Percentiles rank a stretch among this genome's conserved stretches.
Evolutionary conservation across 345 rosid species (phyloP).

Genomic region (Cardiospermum halicacabum): DNA sequence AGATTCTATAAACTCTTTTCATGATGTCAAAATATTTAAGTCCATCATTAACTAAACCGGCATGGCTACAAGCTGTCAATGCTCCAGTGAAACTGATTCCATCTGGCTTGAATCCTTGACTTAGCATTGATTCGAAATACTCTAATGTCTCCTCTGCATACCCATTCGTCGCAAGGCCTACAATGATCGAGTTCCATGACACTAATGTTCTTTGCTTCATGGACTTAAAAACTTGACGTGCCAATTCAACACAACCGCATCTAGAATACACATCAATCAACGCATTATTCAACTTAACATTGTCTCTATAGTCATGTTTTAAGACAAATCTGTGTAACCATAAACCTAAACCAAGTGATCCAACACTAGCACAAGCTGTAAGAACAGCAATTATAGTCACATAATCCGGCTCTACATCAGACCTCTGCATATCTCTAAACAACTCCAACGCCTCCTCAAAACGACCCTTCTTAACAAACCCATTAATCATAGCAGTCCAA

Average conservation of each 20-base stretch:
- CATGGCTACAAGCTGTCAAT: conserved; percentile 68
- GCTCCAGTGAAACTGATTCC: conserved; percentile 70
- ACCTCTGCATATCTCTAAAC: conserved; percentile 63
- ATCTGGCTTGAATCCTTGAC: conserved; percentile 55
- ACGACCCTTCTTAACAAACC: conserved; percentile 48
- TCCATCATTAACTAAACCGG: conserved; percentile 67
- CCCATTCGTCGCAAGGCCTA: conserved; percentile 62
- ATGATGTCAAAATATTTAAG: conserved; percentile 44
- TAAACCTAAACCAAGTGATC: conserved; percentile 49
- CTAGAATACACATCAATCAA: conserved; percentile 71
- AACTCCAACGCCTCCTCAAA: conserved; percentile 48
- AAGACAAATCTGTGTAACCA: conserved; percentile 50
- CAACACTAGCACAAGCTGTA: conserved; percentile 55
- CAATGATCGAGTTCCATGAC: conserved; percentile 75
- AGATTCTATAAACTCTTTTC: conserved; percentile 41
- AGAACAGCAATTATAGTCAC: conserved; percentile 57
- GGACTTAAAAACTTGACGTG: conserved; percentile 47
- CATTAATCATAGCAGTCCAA: conserved; percentile 78
- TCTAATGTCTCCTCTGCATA: conserved; percentile 49
- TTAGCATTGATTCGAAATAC: conserved; percentile 47
- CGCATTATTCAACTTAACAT: conserved; percentile 48
- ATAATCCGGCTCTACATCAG: conserved; percentile 49
- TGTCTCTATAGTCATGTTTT: conserved; percentile 37
- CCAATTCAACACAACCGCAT: conserved; percentile 67
- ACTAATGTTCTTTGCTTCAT: conserved; percentile 58